Evolutionary conservation across 306 rosid species (phyloP), one percentile per base, ranked within the genome.

Genomic region (Quercus engelmannii): DNA sequence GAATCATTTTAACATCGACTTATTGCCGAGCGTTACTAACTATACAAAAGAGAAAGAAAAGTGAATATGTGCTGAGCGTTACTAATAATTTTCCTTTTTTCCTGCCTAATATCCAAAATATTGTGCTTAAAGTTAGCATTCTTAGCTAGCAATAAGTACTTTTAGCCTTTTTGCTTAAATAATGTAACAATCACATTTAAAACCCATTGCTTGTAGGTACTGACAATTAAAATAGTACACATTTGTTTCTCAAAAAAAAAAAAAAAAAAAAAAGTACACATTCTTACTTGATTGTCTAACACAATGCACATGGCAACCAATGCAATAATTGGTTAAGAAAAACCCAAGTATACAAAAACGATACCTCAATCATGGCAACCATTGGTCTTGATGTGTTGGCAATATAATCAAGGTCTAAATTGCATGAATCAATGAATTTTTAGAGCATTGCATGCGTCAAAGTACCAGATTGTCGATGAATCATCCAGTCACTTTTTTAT

Each of bases 271-370:
- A 26, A 26, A 78, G 78, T 76, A 67, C 31, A 58, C 6, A 23
- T 78, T 81, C 14, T 67, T 72, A 78, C 73, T 73, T 41, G 70
- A 54, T 31, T n/a, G 8, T 58, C 74, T 31, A 71, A 71, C 74
- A 75, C 51, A 51, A 54, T 5, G 85, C 91, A 87, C 93, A 91
- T 87, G 93, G 71, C 78, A 76, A 76, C 73, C 81, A 23, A 59
- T 76, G 62, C 46, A 81, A 55, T 43, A 30, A 23, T 71, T 26
- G 76, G 20, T 57, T 78, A 13, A 73, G 74, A 76, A 75, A 65
- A 31, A 80, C 57, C 28, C 68, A 71, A 74, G 26, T 78, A 75
- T 74, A 63, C 56, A 56, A 68, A 81, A 87, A 84, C 77, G 71
- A 88, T 80, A 80, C 72, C 33, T 75, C 69, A 79, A 79, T 85